Conservation (phyloP, 108 stramenopile species). For the Skeletonema grethae region DNA sequence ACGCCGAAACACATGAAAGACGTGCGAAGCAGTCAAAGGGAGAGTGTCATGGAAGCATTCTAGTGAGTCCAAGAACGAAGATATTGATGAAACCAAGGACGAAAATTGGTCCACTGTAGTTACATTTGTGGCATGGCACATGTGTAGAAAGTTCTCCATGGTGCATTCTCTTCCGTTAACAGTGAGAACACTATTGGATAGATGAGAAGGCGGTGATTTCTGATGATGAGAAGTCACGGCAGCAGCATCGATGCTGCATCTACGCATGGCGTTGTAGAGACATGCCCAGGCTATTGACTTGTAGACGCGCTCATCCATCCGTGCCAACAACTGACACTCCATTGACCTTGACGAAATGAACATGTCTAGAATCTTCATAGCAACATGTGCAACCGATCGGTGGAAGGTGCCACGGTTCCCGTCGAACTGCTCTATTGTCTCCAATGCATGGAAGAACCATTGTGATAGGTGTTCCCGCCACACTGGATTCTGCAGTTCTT, state of each 20-base stretch:
- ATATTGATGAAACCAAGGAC: slow-evolving; percentile 1
- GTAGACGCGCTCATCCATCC: slow-evolving; percentile 2
- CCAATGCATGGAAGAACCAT: slow-evolving; percentile 2
- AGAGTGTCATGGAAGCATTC: slow-evolving; percentile 4
- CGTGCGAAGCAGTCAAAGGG: slow-evolving; percentile 2
- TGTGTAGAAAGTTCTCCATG: not conserved
- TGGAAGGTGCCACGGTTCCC: not conserved
- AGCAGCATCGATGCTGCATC: slow-evolving; percentile 2
- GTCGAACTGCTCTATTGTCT: slow-evolving; percentile 2
- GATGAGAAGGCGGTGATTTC: not conserved
- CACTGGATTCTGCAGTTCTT: not conserved
- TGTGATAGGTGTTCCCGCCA: not conserved
- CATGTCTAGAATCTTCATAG: slow-evolving; percentile 5
- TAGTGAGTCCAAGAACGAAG: slow-evolving; percentile 1
- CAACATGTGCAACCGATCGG: not conserved
- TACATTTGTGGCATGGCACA: not conserved
- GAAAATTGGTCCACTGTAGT: not conserved
- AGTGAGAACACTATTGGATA: not conserved
- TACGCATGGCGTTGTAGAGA: slow-evolving; percentile 2
- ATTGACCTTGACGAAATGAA: not conserved
- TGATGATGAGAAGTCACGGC: not conserved
- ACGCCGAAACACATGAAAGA: not conserved
- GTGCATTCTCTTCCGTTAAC: not conserved
- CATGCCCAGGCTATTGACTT: slow-evolving; percentile 1
- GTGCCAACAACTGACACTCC: not conserved